phyloP scores from a whole-genome alignment of 2,329 filamentous ascomycete genomes.

The Aspergillus melleus region DNA sequence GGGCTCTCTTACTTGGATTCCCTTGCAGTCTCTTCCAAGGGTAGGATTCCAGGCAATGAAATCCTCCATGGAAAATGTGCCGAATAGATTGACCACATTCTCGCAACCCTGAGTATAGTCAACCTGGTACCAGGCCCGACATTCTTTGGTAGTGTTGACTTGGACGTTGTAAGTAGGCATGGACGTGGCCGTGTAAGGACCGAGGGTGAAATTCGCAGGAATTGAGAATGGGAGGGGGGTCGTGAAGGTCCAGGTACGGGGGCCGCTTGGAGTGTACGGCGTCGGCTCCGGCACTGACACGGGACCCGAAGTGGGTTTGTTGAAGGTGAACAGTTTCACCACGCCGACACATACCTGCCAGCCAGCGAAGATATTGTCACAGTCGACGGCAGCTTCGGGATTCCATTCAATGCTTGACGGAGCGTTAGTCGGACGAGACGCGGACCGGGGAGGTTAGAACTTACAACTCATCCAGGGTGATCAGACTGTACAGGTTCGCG shows the following conservation, averaged over 20 bases:
- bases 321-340: not conserved
- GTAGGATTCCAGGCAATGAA: slow-evolving; percentile 14
- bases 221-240: not conserved
- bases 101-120: not conserved
- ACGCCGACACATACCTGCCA: slow-evolving; percentile 14
- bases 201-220: not conserved
- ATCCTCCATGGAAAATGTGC: slow-evolving; percentile 5
- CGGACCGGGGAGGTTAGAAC: too few relatives aligned
- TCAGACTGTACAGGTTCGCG: not conserved
- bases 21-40: not conserved
- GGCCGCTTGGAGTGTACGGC: not conserved
- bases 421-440: too few relatives aligned
- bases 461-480: not conserved
- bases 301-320: not conserved
- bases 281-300: slow-evolving; percentile 3
- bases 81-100: not conserved
- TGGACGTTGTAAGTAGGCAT: not conserved
- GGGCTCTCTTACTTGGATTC: not conserved
- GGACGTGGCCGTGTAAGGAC: not conserved
- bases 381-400: slow-evolving; percentile 8
- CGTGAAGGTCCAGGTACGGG: slow-evolving; percentile 1
- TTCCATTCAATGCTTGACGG: slow-evolving; percentile 12
- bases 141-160: not conserved
- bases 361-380: slow-evolving; percentile 7
- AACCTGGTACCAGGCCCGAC: slow-evolving; percentile 2